Conservation (phyloP, 73 alveolate species). For the Paramecium tetraurelia region DNA sequence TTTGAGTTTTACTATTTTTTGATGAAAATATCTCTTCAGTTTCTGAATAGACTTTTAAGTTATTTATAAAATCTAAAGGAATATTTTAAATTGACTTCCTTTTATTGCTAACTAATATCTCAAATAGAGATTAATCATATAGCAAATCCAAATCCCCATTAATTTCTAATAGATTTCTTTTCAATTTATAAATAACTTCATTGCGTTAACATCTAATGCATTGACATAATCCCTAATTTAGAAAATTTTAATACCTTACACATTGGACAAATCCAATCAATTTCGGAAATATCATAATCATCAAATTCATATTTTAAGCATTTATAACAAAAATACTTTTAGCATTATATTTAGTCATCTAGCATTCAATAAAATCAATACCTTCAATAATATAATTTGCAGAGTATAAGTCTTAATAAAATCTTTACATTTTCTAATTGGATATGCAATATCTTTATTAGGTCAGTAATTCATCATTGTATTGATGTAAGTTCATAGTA, state of each 20-base stretch:
- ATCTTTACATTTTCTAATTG: neutral
- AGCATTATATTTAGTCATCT: neutral
- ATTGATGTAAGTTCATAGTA: neutral
- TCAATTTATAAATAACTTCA: conserved; percentile 1
- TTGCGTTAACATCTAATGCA: neutral
- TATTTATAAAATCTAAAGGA: neutral
- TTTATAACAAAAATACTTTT: neutral
- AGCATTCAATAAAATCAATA: neutral
- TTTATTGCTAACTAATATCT: neutral
- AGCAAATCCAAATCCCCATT: neutral
- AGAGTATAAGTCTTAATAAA: neutral
- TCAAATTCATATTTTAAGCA: conserved; percentile 18
- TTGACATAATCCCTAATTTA: conserved; percentile 1
- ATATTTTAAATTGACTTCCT: neutral
- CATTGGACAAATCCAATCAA: neutral
- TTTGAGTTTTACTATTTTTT: neutral
- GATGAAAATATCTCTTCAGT: neutral
- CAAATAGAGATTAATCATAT: neutral
- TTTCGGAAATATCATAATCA: neutral
- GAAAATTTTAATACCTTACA: neutral
- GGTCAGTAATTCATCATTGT: conserved; percentile 17
- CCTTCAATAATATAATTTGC: conserved; percentile 15
- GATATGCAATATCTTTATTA: conserved; percentile 14
- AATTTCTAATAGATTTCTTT: neutral
- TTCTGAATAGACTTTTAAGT: neutral